phyloP scores from a whole-genome alignment of 495 filamentous ascomycete species.

The Penicillium cataractarum region DNA sequence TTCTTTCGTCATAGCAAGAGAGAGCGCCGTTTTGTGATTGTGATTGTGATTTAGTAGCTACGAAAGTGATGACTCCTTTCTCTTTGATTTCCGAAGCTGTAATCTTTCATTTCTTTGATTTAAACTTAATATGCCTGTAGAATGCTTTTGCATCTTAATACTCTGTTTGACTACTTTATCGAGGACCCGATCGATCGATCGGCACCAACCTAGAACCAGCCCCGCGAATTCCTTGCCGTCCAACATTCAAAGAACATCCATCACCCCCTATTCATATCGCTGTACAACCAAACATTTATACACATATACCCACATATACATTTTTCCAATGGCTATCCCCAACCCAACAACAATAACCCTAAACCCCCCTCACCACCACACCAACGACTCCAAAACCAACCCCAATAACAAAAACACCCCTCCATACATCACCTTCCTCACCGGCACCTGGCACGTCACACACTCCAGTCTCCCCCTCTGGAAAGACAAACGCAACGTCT shows the following conservation, averaged over 20 bases:
- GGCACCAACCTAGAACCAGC: not conserved
- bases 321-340: not conserved
- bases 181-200: constrained; percentile 1
- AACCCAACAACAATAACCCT: not conserved
- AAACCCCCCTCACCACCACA: not conserved
- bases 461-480: constrained; percentile 75
- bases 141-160: not conserved
- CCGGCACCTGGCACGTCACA: constrained; percentile 71
- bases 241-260: not conserved
- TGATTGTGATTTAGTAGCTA: constrained; percentile 16
- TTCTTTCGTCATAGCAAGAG: constrained; percentile 20
- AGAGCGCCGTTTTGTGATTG: constrained; percentile 7
- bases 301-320: too few species aligned
- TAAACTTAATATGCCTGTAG: not conserved
- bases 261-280: not conserved
- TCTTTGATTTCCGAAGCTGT: not conserved
- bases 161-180: not conserved
- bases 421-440: constrained; percentile 62
- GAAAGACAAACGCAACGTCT: constrained; percentile 66
- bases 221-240: not conserved
- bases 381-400: not conserved
- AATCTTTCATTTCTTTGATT: not conserved
- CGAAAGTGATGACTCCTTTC: constrained; percentile 20
- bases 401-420: constrained; percentile 40
- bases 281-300: not conserved